Evolutionary conservation across 805 yeast genomes (phyloP), one percentile per base, ranked within the genome.

Genomic region (Metschnikowia arizonensis): DNA sequence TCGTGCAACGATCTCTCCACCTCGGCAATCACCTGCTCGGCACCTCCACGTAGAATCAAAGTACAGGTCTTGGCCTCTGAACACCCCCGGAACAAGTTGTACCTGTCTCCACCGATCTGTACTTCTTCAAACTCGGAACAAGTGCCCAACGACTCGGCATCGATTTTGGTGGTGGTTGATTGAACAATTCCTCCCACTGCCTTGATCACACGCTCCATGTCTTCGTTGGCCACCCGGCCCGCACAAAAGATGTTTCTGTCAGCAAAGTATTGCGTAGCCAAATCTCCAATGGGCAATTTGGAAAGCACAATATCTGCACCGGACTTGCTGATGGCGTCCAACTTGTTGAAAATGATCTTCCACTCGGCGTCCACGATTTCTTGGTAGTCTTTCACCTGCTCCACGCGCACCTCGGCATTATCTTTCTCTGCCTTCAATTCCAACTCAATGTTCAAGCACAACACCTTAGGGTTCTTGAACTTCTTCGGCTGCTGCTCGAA

Each of bases 311-410:
- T 88, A 61, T 88, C 83, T 28, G 97, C 97, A 21, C 98, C 98
- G 3, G 95, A 77, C 21, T 74, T 76, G 56, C 81, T 83, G 53
- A 93, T 85, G 42, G 88, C 83, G 59, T 87, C 85, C 55, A 93
- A 77, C 69, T 93, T 93, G 61, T 84, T 78, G 58, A 86, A 76
- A 54, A 93, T 93, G 54, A 93, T 85, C 64, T 87, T 81, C 98
- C 99, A 93, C 68, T 93, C 99, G n/a, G 99, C 99, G 67, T 93
- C 98, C 15, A 93, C 99, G 47, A 93, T 85, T 28, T 84, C 88
- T 72, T 93, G 99, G 68, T 93, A 93, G 58, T 91, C 97, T 47
- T 80, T 78, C 45, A 93, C 97, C 64, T 89, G 85, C 59, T 88
- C 95, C 41, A 93, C 93, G 56, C 99, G 81, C 28, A 93, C 98